Conservation (phyloP, 2,329 filamentous ascomycete genomes). For the Pseudogymnoascus sp. region DNA sequence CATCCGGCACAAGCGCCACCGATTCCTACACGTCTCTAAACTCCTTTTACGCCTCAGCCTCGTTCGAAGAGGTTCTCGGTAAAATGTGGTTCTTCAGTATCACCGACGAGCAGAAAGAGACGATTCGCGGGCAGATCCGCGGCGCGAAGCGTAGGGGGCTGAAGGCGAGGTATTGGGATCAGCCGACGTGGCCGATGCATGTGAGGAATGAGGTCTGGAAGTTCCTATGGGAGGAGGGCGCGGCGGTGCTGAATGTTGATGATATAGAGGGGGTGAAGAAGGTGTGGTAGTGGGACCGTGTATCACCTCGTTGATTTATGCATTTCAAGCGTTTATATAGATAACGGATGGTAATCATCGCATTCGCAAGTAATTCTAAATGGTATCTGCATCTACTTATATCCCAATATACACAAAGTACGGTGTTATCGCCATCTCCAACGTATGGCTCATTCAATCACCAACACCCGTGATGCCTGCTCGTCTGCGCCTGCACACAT, state of each 20-base stretch:
- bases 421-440: neutral
- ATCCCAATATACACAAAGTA: neutral
- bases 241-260: constrained; percentile 54
- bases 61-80: constrained; percentile 47
- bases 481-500: neutral
- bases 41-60: constrained; percentile 57
- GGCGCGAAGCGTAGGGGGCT: constrained; percentile 43
- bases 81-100: constrained; percentile 36
- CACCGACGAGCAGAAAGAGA: constrained; percentile 34
- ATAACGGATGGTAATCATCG: neutral
- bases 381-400: neutral
- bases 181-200: constrained; percentile 47
- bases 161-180: constrained; percentile 51
- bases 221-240: constrained; percentile 44
- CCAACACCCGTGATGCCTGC: neutral
- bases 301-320: neutral
- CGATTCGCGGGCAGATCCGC: constrained; percentile 37
- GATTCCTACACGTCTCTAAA: constrained; percentile 42
- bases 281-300: neutral
- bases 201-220: constrained; percentile 49
- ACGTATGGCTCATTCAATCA: neutral
- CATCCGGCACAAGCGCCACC: constrained; percentile 29
- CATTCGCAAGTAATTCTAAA: neutral
- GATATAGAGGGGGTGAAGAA: constrained; percentile 28
- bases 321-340: neutral